Conservation (phyloP, 2,329 filamentous ascomycete genomes). For the Claviceps sorghi region DNA sequence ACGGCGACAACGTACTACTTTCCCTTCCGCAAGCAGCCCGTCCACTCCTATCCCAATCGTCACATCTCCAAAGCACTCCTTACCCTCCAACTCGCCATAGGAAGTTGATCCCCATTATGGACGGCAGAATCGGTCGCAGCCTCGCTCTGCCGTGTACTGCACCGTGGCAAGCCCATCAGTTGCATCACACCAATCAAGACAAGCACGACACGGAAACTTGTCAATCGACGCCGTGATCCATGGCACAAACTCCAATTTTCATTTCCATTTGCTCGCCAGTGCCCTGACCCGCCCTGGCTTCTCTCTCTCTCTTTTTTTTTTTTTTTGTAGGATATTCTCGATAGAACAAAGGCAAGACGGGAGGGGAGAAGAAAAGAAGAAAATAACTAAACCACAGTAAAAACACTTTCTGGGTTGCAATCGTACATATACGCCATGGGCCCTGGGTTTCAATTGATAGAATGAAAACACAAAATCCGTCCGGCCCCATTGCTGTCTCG, state of each 20-base stretch:
- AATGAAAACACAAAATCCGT: slow-evolving; percentile 6
- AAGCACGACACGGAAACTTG: too few relatives aligned
- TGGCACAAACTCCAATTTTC: background rate
- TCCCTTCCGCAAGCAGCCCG: too few relatives aligned
- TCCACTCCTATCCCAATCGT: too few relatives aligned
- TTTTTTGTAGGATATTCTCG: slow-evolving; percentile 18
- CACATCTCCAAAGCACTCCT: too few relatives aligned
- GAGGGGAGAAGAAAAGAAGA: slow-evolving; percentile 13
- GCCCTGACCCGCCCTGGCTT: background rate
- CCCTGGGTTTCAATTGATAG: slow-evolving; percentile 6
- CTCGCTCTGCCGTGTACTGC: too few relatives aligned
- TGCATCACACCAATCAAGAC: too few relatives aligned
- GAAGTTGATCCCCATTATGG: too few relatives aligned
- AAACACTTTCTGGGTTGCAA: slow-evolving; percentile 14
- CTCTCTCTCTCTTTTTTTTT: too few relatives aligned
- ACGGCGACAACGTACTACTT: too few relatives aligned
- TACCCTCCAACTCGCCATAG: too few relatives aligned
- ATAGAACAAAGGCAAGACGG: slow-evolving; percentile 7
- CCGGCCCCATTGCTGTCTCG: slow-evolving; percentile 5
- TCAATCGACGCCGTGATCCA: background rate
- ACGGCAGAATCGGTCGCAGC: too few relatives aligned
- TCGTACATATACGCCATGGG: slow-evolving; percentile 22
- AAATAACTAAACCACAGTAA: slow-evolving; percentile 5
- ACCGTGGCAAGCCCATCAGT: too few relatives aligned
- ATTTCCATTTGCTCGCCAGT: background rate